phyloP scores from a whole-genome alignment of 495 filamentous ascomycete species.

The Penicillium robsamsonii region DNA sequence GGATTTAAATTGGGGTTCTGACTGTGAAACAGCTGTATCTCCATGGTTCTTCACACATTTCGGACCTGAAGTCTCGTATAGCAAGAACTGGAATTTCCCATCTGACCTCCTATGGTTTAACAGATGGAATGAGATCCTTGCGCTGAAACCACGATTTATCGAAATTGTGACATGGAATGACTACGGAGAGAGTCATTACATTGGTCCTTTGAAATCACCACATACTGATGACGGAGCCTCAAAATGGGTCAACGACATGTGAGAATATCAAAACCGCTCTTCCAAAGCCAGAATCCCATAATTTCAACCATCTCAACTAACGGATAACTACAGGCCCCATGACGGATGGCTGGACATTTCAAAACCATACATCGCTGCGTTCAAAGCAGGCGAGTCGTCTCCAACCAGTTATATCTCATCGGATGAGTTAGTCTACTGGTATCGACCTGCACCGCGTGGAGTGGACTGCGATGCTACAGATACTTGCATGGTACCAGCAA shows the following conservation, averaged over 20 bases:
- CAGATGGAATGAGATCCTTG: constrained; percentile 55
- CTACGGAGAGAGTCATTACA: constrained; percentile 59
- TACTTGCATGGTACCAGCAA: constrained; percentile 36
- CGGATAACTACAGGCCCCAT: constrained; percentile 27
- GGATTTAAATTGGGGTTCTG: background rate
- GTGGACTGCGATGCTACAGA: constrained; percentile 34
- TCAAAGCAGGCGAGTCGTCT: constrained; percentile 48
- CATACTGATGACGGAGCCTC: constrained; percentile 57
- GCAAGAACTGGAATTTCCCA: constrained; percentile 56
- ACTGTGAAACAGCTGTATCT: constrained; percentile 24
- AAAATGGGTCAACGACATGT: constrained; percentile 58
- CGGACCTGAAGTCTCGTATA: constrained; percentile 33
- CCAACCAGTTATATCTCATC: constrained; percentile 35
- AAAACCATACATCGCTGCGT: constrained; percentile 56
- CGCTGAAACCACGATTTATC: constrained; percentile 46
- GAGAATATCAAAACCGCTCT: background rate
- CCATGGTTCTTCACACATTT: constrained; percentile 46
- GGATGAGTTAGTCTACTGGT: constrained; percentile 46
- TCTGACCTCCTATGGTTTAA: constrained; percentile 43
- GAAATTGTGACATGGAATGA: constrained; percentile 68
- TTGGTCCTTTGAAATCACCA: constrained; percentile 43
- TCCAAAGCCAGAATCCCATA: background rate
- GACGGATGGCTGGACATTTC: constrained; percentile 39
- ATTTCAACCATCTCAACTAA: background rate
- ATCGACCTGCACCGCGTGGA: constrained; percentile 41